Base-by-base conservation (phyloP, 2,329 filamentous ascomycete species). In the Aaosphaeria arxii region DNA sequence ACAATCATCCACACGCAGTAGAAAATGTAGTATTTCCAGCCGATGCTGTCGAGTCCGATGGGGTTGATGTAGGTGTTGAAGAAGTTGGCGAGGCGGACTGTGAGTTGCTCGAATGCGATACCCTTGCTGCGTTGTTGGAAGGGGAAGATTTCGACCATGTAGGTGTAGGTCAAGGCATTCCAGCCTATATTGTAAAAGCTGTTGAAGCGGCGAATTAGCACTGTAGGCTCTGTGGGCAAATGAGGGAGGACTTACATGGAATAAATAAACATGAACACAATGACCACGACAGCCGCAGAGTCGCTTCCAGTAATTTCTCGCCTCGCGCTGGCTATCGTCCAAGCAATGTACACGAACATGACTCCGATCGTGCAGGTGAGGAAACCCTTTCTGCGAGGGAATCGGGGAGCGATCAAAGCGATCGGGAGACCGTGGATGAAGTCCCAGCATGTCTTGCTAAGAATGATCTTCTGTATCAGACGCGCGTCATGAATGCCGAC, bases 141-240 rank as follows among this genome's bases (percentile, higher is more conserved):
- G 1, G 82, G 82, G 70, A 81, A 83, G 0, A 84, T 65, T 52
- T 85, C 82, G 24, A 84, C 70, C 4, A 84, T 71, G 63, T 80
- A 83, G 11, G 79, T 85, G 64, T 85, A 85, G 1, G 81, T 84
- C 46, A 87, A 71, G 11, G 83, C 80, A 59, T 86, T 86, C 63
- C 85, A 84, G n/a, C 82, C 83, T 43, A 86, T 74, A 56, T 85
- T 85, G 62, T 86, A 86, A 51, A 36, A 36, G n/a, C 42, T 44
- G 35, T 24, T 24, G 17, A 3, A 24, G 17, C 3, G 17, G 3
- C 3, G 36, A 11, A 3, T 36, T 7, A 7, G 71, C 74, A 4
- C 11, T 2, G 7, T 3, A 2, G 36, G 5, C 33, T 61, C 4
- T 82, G 80, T 7, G 75, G 76, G 62, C 84, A 86, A 4, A 74